Base-by-base conservation (phyloP, 345 rosid genomes). In the Arabis hirsuta region DNA sequence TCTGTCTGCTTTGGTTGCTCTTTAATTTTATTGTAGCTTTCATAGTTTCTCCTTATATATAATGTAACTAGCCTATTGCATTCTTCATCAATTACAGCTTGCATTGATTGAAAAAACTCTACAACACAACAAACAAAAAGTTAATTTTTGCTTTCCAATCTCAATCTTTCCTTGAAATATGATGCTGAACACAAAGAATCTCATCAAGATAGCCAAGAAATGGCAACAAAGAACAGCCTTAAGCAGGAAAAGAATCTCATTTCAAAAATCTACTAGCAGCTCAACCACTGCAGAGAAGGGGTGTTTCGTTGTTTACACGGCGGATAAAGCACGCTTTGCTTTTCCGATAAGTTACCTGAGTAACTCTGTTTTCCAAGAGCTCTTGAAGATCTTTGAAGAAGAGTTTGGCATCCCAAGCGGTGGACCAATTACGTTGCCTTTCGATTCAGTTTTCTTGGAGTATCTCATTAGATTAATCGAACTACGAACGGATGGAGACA, bases 301-400 rank as follows among this genome's bases (percentile, higher is more conserved):
- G 0, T 78, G 81, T 62, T 81, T 81, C 7, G 76, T 76, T 34
- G 74, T 74, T 11, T 83, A 81, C 76, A 83, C 83, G 1, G 9
- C 73, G 0, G 77, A 77, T 52, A 43, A 36, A 43, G 22, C 1
- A n/a, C 65, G 77, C 9, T 77, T 77, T 65, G 22, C 76, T 43
- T 71, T 77, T 26, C 72, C 80, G 0, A 57, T 77, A 51, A 39
- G 47, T 52, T 76, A 78, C 53, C 65, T 82, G 3, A 69, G 50
- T 55, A 67, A 67, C 51, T 24, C 58, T 4, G n/a, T 80, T 36
- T 39, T 82, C 51, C 67, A 67, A 65, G 80, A 82, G 39, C 76
- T 84, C 51, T 69, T 82, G 29, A 76, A 42, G 12, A 76, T 82
- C 44, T 56, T 82, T 10, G 85, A 73, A 68, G 82, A 82, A 70